Conservation (phyloP, 108 stramenopile genomes). For the Nannochloropsis gaditana region DNA sequence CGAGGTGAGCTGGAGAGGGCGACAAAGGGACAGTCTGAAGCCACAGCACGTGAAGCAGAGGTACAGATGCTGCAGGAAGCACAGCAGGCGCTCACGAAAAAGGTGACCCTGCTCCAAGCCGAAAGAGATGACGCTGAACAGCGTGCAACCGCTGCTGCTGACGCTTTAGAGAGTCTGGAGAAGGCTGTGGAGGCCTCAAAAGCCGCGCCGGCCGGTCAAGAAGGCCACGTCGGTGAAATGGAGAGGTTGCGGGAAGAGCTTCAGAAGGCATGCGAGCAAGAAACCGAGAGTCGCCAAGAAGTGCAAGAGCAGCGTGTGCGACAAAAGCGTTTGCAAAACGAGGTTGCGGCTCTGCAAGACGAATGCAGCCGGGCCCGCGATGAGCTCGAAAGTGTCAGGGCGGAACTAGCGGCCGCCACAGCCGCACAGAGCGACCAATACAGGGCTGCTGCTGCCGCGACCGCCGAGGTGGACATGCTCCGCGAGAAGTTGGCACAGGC, state of each 20-base stretch:
- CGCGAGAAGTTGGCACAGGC: background rate
- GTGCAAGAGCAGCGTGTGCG: constrained; percentile 21
- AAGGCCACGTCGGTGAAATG: constrained; percentile 5
- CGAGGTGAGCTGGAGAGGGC: constrained; percentile 26
- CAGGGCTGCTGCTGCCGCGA: background rate
- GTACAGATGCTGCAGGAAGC: constrained; percentile 33
- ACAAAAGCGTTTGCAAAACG: constrained; percentile 36
- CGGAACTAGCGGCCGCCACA: constrained; percentile 9
- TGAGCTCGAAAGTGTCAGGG: constrained; percentile 28
- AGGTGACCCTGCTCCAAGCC: constrained; percentile 18
- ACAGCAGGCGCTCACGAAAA: constrained; percentile 21
- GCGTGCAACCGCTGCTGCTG: background rate
- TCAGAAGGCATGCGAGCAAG: background rate
- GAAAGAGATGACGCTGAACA: constrained; percentile 16
- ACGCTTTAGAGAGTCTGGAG: background rate
- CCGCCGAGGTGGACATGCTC: constrained; percentile 15
- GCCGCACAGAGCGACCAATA: background rate
- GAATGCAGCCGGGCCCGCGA: constrained; percentile 36
- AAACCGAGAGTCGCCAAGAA: background rate
- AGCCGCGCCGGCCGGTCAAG: background rate
- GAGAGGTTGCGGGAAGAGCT: constrained; percentile 28
- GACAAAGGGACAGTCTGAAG: constrained; percentile 4
- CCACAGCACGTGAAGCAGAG: constrained; percentile 24
- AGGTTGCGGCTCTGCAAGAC: constrained; percentile 36
- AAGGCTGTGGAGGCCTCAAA: background rate